Base-by-base conservation (phyloP, 108 stramenopile genomes). In the Conticribra weissflogii region DNA sequence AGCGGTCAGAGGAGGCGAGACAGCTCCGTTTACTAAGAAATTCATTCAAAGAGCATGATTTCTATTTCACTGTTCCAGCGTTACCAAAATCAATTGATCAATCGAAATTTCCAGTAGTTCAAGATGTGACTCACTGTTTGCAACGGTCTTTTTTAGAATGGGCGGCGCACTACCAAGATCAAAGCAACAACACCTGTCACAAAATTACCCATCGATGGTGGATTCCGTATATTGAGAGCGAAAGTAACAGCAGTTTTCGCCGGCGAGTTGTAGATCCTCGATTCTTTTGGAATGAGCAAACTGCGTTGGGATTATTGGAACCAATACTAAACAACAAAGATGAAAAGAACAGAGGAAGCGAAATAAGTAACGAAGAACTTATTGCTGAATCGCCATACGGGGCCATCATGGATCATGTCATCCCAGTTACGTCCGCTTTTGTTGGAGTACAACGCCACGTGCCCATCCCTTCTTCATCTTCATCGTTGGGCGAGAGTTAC, bases 211-310 rank as follows among this genome's bases (percentile, higher is more conserved):
- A 56, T 82, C 33, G 55, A 54, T 59, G 74, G 66, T 68, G 79
- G 72, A 60, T 54, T 8, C 52, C 59, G 17, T 71, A 64, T 46
- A 47, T 67, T 0, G 58, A 30, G 18, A 54, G 54, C 33, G 23
- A 66, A 41, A 66, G 22, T 24, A 45, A 9, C 34, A 48, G 25
- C 41, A 59, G 21, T 3, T 31, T 17, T 46, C 47, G 31, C 14
- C 63, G 65, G 30, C 66, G 32, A 48, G 22, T 52, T 21, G 85
- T 91, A 14, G 96, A 98, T 79, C 58, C 80, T 19, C 89, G 96
- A 14, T 98, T 97, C 80, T 96, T 98, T 78, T 98, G 97, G 97
- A 98, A 98, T 69, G 84, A 93, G 76, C 71, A 77, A 28, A 69
- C 92, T 28, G 67, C 93, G 28, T 76, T 86, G 31, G 76, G 79